Base-by-base conservation (phyloP, 371 early-diverging fungal species). In the Actinomucor elegans region DNA sequence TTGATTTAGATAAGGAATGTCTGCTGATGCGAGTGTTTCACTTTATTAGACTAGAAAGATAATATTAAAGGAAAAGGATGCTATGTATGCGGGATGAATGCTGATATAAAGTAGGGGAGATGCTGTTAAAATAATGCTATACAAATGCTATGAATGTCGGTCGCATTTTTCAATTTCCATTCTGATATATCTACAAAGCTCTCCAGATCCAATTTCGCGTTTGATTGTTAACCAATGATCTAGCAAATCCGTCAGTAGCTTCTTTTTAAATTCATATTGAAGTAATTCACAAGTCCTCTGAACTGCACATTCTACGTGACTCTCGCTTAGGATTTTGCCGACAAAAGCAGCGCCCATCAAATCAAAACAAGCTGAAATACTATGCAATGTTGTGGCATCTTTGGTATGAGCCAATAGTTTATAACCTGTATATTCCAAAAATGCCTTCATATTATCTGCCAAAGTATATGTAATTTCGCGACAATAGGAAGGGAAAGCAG, bases 391-490 rank as follows among this genome's bases (percentile, higher is more conserved):
- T 14, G n/a, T 27, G 4, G 11, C 15, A 12, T 50, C 33, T 9
- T 55, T n/a, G 7, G 15, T 36, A 12, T 24, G n/a, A 12, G 38
- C 61, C 12, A 75, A 37, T 5, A 75, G 53, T 34, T 69, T 71
- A 48, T 75, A 71, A 1, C 72, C 72, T 11, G 76, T 71, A 32
- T 75, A 75, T 54, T 75, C 76, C 49, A 75, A 46, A 52, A 71
- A 75, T 2, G 76, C 76, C 40, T 75, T 75, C 32, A 75, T 68
- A 27, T 75, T 62, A 27, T 75, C 76, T n/a, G 76, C 69, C 20
- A 71, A 40, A 14, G 76, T 75, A 48, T 67, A 75, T 4, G 76
- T 71, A 31, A 75, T 69, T 55, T 75, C 76, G 27, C 67, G 61
- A 46, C 70, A 64, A 44, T 72, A 71, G 15, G 65, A 57, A 5